Evolutionary conservation across 768 basidiomycete species (phyloP).

Genomic region (Cystobasidium ongulense): DNA sequence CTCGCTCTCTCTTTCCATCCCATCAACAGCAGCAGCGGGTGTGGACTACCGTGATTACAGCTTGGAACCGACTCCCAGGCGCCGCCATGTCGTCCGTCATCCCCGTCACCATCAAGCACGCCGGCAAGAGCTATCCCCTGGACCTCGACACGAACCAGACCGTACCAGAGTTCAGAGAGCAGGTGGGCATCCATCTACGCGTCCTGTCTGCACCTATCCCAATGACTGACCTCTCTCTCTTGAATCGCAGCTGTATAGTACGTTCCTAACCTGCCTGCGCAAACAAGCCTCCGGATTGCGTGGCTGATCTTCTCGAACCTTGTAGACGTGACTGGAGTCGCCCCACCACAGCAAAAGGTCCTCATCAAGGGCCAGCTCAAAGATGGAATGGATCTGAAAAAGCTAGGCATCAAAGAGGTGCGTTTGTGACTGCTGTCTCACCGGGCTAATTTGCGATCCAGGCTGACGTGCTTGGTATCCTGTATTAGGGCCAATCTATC

Average conservation of each 20-base stretch:
- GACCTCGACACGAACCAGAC: conserved; percentile 65
- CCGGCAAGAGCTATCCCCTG: conserved; percentile 67
- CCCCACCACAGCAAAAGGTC: conserved; percentile 87
- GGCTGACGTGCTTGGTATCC: not conserved
- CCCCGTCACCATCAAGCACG: conserved; percentile 74
- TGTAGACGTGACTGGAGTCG: conserved; percentile 1
- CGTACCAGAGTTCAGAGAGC: conserved; percentile 68
- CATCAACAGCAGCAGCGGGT: not conserved
- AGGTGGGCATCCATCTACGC: conserved; percentile 46
- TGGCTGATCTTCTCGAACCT: not conserved
- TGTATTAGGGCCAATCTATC: conserved; percentile 67
- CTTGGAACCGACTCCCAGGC: not conserved
- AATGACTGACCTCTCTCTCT: conserved; percentile 56
- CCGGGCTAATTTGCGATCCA: not conserved
- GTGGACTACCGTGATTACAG: not conserved
- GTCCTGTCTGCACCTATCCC: not conserved
- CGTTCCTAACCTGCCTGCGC: conserved; percentile 21
- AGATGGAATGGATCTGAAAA: conserved; percentile 73
- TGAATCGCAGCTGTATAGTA: conserved; percentile 54
- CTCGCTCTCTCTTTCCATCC: not conserved
- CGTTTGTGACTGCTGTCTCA: not conserved
- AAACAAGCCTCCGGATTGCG: not conserved
- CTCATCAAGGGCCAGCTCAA: conserved; percentile 61
- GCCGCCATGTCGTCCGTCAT: conserved; percentile 18
- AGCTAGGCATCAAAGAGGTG: conserved; percentile 72